Evolutionary conservation across 2,329 filamentous ascomycete genomes (phyloP), one percentile per base, ranked within the genome.

Genomic region (Aspergillus ustus): DNA sequence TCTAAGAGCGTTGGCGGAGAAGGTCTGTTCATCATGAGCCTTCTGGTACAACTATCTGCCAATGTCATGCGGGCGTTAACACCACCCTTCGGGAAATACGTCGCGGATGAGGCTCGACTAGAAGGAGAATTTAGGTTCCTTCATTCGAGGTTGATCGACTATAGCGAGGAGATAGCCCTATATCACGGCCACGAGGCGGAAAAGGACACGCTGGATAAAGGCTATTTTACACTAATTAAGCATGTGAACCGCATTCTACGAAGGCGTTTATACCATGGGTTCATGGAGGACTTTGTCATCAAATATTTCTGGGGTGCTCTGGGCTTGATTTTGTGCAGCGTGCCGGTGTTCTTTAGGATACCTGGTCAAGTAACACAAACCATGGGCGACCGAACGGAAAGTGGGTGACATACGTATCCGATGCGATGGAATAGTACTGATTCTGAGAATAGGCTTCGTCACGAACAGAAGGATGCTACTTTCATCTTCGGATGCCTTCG

Each of bases 281-380:
- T 99, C 72, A 97, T 98, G 94, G 95, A 99, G 76, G 95, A 99
- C 77, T 99, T 97, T 77, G 92, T 98, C 61, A 97, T 99, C 78
- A 99, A 99, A 78, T 99, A 99, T 76, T 95, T 98, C 79, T 99
- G 95, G 95, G 95, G 95, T 45, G 94, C 95, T 2, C 78, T 99
- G 48, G 95, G 95, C 1, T 84, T 99, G 66, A 78, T 97, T 66
- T 87, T 99, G 9, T 99, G 95, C 82, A 96, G 92, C 76, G 89
- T 97, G 0, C 95, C 95, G 0, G 94, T 98, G 2, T 99, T 99
- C 77, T 91, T 99, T 83, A 94, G 94, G 77, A 85, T 97, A 19
- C 93, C 93, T 0, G 91, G 91, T 1, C 84, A 88, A 66, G 74
- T 84, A 48, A 81, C 82, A 13, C 77, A 81, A 52, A 78, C 77